Evolutionary conservation across 352 stramenopile species (phyloP), one percentile per base, ranked within the genome.

Genomic region (Phytophthora parvispora): DNA sequence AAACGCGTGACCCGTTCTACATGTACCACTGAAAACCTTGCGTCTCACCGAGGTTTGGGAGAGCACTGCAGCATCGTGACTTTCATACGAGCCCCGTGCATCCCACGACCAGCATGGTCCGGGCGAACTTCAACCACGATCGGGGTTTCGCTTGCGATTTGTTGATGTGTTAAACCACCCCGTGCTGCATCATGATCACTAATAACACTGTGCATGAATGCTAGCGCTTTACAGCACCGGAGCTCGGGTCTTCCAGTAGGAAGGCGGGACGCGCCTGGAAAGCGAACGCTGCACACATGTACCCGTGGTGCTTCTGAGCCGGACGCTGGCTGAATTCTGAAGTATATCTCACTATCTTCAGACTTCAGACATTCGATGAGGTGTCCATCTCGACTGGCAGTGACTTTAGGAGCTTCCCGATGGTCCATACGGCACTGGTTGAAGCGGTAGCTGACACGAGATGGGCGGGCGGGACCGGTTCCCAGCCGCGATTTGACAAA

Each of bases 261-360:
- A 36, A 36, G 31, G 31, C 10, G 10, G 8, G 7, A 22, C 36
- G 5, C 36, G 36, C 36, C 13, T 8, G 36, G 36, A 43, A 43
- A 43, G 16, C 6, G 15, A 6, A n/a, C 36, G 15, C 36, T 16
- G n/a, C 13, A n/a, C n/a, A n/a, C n/a, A n/a, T n/a, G 9, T 29
- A 27, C 20, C 25, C 28, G 9, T 24, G 20, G 13, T 18, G 12
- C 43, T 16, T 55, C 32, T 70, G 50, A 63, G 59, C 65, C 36
- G 43, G 65, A 53, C 60, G 45, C 12, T 12, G 31, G 10, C 38
- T 13, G 16, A 9, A 29, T 66, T 66, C 59, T 58, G 62, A 58
- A 64, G 42, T 32, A 15, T 60, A 69, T 69, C 67, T 62, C 60
- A 74, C 55, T 66, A 74, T 70, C 67, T 70, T 70, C 60, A 74